Conservation (phyloP, 1,284 basidiomycete genomes). For the Marasmius oreades region DNA sequence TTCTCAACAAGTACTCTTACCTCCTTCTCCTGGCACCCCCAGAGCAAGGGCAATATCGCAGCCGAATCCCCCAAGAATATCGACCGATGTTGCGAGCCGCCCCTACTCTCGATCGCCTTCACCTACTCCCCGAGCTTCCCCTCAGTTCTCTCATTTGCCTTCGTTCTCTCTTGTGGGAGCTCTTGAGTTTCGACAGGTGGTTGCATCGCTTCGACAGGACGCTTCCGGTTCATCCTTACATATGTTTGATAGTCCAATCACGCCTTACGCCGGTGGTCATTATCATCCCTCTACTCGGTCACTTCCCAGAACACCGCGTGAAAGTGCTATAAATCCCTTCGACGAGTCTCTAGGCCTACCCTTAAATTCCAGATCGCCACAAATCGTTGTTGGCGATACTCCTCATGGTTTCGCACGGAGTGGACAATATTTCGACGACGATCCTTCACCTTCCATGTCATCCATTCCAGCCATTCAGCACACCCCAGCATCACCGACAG, state of each 20-base stretch:
- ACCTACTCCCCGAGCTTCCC: constrained; percentile 21
- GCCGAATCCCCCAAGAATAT: constrained; percentile 36
- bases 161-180: constrained; percentile 91
- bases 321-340: constrained; percentile 40
- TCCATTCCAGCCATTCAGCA: constrained; percentile 51
- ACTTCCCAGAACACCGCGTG: constrained; percentile 30
- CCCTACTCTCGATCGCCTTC: constrained; percentile 38
- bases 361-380: constrained; percentile 34
- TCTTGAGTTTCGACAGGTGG: constrained; percentile 89
- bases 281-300: constrained; percentile 48
- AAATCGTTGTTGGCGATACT: constrained; percentile 24
- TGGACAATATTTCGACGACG: constrained; percentile 13
- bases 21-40: constrained; percentile 21
- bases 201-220: constrained; percentile 71
- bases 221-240: constrained; percentile 54
- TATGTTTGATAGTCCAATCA: constrained; percentile 65
- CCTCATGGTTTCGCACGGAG: constrained; percentile 17
- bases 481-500: constrained; percentile 52
- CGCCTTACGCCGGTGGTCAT: constrained; percentile 72
- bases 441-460: constrained; percentile 19
- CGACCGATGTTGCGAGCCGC: constrained; percentile 37
- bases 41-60: constrained; percentile 33
- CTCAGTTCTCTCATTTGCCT: constrained; percentile 52
- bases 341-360: constrained; percentile 47
- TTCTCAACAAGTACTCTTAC: constrained; percentile 11